Conservation (phyloP, 495 filamentous ascomycete species). For the Glarea lozoyensis region DNA sequence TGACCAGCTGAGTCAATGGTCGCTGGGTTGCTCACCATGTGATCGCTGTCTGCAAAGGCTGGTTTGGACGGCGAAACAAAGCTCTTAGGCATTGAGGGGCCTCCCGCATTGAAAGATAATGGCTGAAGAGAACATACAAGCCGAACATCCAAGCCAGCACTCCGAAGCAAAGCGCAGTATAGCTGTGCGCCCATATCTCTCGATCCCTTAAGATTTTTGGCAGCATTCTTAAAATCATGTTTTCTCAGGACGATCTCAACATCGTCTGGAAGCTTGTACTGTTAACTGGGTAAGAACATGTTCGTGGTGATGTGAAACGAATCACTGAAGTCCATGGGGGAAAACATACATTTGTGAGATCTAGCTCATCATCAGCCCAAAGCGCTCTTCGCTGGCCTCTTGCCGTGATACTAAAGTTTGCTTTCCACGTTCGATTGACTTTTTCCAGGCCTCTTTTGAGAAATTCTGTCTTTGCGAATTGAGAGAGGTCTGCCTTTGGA, state of each 20-base stretch:
- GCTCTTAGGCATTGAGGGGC: slow-evolving; percentile 27
- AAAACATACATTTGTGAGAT: slow-evolving; percentile 46
- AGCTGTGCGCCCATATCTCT: slow-evolving; percentile 85
- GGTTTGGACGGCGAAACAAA: slow-evolving; percentile 33
- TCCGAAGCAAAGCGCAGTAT: slow-evolving; percentile 77
- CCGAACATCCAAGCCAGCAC: slow-evolving; percentile 69
- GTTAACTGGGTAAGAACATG: slow-evolving; percentile 4
- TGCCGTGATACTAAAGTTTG: slow-evolving; percentile 58
- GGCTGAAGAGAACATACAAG: slow-evolving; percentile 89
- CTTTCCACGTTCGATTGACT: slow-evolving; percentile 55
- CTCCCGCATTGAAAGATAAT: slow-evolving; percentile 57
- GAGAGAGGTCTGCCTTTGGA: slow-evolving; percentile 51
- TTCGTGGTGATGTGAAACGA: slow-evolving; percentile 2
- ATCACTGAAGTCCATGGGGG: background rate
- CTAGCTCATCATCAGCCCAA: slow-evolving; percentile 59
- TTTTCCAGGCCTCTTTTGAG: slow-evolving; percentile 72
- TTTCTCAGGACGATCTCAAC: slow-evolving; percentile 44
- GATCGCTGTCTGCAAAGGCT: slow-evolving; percentile 26
- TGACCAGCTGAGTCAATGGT: slow-evolving; percentile 5
- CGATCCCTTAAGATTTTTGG: slow-evolving; percentile 59
- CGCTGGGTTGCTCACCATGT: slow-evolving; percentile 22
- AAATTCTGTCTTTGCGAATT: slow-evolving; percentile 60
- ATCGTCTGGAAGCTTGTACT: slow-evolving; percentile 48
- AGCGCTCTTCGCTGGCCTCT: slow-evolving; percentile 59
- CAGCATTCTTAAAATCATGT: slow-evolving; percentile 61